Evolutionary conservation across 495 filamentous ascomycete genomes (phyloP).

Genomic region (Corynascus novoguineensis): DNA sequence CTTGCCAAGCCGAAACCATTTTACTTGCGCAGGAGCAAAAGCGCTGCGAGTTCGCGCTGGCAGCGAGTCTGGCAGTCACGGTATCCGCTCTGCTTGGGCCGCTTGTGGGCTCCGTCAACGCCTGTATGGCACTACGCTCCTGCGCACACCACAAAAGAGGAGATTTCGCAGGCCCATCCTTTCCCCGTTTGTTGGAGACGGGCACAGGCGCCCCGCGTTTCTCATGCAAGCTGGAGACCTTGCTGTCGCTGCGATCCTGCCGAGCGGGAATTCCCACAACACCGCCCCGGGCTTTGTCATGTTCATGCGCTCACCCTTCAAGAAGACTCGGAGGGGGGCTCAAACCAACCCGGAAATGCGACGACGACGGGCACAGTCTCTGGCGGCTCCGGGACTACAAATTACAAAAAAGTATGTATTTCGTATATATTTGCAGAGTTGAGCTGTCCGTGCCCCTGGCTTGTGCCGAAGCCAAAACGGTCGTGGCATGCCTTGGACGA

Average conservation of each 20-base stretch:
- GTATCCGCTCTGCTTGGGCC: background rate
- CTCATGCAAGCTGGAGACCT: background rate
- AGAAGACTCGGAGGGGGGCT: background rate
- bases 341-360: background rate
- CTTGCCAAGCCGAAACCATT: slow-evolving; percentile 6
- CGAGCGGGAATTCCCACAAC: too few species aligned
- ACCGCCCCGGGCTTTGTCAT: background rate
- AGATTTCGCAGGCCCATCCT: background rate
- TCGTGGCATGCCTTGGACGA: background rate
- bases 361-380: too few species aligned
- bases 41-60: slow-evolving; percentile 5
- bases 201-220: background rate
- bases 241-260: background rate
- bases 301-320: background rate
- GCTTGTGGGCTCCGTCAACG: background rate
- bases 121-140: too few species aligned
- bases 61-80: background rate
- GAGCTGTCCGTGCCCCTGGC: background rate
- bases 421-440: too few species aligned
- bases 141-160: background rate
- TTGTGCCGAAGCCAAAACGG: background rate
- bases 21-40: background rate
- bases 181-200: slow-evolving; percentile 6
- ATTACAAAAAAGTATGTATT: too few species aligned
- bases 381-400: too few species aligned